Evolutionary conservation across 163 green algal genomes (phyloP), one percentile per base, ranked within the genome.

Genomic region (Chlorella variabilis): DNA sequence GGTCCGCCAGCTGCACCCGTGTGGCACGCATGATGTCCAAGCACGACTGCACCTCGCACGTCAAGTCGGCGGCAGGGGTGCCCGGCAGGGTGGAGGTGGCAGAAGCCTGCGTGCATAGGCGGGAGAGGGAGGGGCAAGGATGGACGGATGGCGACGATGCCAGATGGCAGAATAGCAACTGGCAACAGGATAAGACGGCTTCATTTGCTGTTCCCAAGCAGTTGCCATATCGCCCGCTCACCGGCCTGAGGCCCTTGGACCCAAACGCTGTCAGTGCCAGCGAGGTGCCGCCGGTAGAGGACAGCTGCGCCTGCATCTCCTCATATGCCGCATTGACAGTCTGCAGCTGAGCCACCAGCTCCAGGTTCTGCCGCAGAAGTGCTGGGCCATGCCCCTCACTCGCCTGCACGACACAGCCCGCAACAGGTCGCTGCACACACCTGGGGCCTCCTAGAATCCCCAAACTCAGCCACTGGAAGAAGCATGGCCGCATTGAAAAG

Each of bases 11-110:
- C 23, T 70, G 45, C 0, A 56, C 51, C 6, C 77, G 77, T 2
- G 66, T 78, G 27, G 77, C 65, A n/a, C 77, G 77, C 77, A 83
- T 83, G 34, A 83, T 49, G 36, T 83, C 77, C 49, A 83, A 51
- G 59, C 45, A 69, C 2, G 49, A 71, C 49, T 83, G 56, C 38
- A 80, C 73, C 56, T 80, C 73, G 2, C 56, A 17, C 11, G 48
- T 71, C 38, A 80, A 56, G 38, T 80, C 73, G 38, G 38, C 56
- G 29, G 63, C 21, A 13, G 73, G 73, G 15, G 73, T 80, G 56
- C 56, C 73, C 6, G 56, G 73, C 56, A 80, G 18, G n/a, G 73
- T 48, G 13, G 56, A 41, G 9, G 73, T 51, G 36, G 71, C 51
- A 68, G 71, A 68, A 8, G 51, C 51, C 71, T 78, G 71, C 48